Base-by-base conservation (phyloP, 78 protist species). In the Guillardia theta region DNA sequence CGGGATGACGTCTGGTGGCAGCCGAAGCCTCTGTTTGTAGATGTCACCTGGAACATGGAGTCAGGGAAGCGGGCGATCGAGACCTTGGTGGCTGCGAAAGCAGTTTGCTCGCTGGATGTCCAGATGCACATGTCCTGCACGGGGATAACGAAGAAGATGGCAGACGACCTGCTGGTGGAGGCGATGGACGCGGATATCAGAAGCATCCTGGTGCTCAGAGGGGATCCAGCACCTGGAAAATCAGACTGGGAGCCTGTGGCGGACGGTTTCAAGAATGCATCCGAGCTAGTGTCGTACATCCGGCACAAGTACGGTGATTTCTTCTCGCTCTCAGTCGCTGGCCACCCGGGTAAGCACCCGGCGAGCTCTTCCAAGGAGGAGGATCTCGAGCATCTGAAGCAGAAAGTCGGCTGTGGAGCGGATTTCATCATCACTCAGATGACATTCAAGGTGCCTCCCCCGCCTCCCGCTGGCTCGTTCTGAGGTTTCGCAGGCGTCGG, bases 51-150 rank as follows among this genome's bases (percentile, higher is more conserved):
- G 83, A 70, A 36, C 10, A 1, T 70, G 83, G 83, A 70, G 0
- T 24, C 83, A 43, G 83, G 83, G 41, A 70, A 70, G 41, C 83
- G 83, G 83, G 15, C 83, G 83, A 33, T 70, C 36, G 83, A 70
- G 41, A 70, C 22, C 27, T 43, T 70, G 45, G 83, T 70, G 83
- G 83, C 83, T 33, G 83, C 83, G 21, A 24, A 70, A 43, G 83
- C 83, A 3, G 21, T 70, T 22, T 70, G 83, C 41, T 36, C 83
- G 0, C 45, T 70, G 1, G 83, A 70, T 6, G 83, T 70, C 4
- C 83, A 70, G 41, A 70, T 70, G 83, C 83, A 70, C 6, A 4
- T 70, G n/a, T 4, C 83, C 9, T 70, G 83, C 83, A 70, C 83
- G 27, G 83, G 83, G 3, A 70, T 70, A 4, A 70, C 83, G 33